Evolutionary conservation across 2,329 filamentous ascomycete species (phyloP), one percentile per base, ranked within the genome.

Genomic region (Rachicladosporium sp.): DNA sequence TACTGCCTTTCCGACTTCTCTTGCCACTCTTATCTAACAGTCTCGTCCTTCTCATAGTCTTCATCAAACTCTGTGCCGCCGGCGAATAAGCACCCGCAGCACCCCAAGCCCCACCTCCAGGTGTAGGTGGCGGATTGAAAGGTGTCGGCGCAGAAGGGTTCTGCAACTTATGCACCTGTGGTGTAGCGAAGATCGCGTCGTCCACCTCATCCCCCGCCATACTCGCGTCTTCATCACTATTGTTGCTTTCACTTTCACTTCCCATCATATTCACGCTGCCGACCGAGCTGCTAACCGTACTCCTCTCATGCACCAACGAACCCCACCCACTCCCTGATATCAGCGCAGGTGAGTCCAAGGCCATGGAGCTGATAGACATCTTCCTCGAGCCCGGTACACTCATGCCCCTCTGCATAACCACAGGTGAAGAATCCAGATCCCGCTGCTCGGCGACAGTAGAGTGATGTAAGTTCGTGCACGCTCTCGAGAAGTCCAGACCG

Each of bases 391-490:
- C 41, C 23, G 76, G 74, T 39, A 79, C 78, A 42, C 67, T 68
- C 56, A 79, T 68, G 2, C 70, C 71, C 46, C 82, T 77, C 31
- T 80, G 79, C 38, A 79, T 78, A 40, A 91, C 80, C 9, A 81
- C 88, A 1, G 91, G 91, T 1, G 88, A 95, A 0, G 86, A 91
- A 58, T 93, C 87, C 3, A 88, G 87, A 4, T 84, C 91, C 1
- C 84, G 82, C 58, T 81, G 76, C 50, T 94, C 85, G 41, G 89
- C 88, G 6, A 96, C 73, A 0, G 84, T 96, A 10, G 89, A 95
- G 61, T 96, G 91, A 63, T 96, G 91, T 13, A 98, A 70, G 57
- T 88, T 93, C 8, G 89, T 95, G 46, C 86, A 91, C 8, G 88
- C 88, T 50, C 89, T 76, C 31, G 89, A 89, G 61, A 94, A 96